Evolutionary conservation across 2,329 filamentous ascomycete genomes (phyloP).

Genomic region (Fusarium ramigenum): DNA sequence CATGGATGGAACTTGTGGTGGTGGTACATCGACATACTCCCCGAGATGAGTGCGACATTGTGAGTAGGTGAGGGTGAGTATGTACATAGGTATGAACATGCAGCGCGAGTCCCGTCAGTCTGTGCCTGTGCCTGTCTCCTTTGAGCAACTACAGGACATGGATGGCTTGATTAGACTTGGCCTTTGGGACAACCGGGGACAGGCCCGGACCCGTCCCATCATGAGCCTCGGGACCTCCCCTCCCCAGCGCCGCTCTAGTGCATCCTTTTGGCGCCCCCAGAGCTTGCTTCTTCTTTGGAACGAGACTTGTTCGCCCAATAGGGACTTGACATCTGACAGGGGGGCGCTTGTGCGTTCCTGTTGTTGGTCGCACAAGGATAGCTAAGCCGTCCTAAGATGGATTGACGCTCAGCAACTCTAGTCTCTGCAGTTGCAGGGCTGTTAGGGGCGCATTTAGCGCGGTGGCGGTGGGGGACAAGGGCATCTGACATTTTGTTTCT

Average conservation of each 20-base stretch:
- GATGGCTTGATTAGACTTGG: constrained; percentile 19
- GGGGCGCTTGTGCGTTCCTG: constrained; percentile 32
- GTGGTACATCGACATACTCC: neutral
- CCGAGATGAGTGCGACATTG: constrained; percentile 1
- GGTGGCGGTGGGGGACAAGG: constrained; percentile 25
- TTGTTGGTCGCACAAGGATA: constrained; percentile 34
- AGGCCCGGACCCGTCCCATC: constrained; percentile 3
- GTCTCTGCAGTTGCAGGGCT: constrained; percentile 23
- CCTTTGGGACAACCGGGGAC: neutral
- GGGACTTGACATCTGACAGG: constrained; percentile 10
- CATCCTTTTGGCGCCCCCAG: constrained; percentile 8
- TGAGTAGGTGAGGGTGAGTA: neutral
- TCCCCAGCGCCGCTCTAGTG: constrained; percentile 21
- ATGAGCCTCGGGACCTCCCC: constrained; percentile 27
- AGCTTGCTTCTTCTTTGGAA: constrained; percentile 8
- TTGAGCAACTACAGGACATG: neutral
- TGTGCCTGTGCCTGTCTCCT: neutral
- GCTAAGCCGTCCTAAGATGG: constrained; percentile 14
- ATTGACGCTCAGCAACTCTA: constrained; percentile 13
- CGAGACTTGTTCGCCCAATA: constrained; percentile 25
- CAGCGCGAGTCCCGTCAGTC: neutral
- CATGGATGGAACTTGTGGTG: constrained; percentile 10
- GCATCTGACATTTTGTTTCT: constrained; percentile 29
- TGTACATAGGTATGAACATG: neutral
- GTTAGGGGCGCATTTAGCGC: constrained; percentile 31